phyloP scores from a whole-genome alignment of 768 basidiomycete species.

The Rhodotorula graminis region DNA sequence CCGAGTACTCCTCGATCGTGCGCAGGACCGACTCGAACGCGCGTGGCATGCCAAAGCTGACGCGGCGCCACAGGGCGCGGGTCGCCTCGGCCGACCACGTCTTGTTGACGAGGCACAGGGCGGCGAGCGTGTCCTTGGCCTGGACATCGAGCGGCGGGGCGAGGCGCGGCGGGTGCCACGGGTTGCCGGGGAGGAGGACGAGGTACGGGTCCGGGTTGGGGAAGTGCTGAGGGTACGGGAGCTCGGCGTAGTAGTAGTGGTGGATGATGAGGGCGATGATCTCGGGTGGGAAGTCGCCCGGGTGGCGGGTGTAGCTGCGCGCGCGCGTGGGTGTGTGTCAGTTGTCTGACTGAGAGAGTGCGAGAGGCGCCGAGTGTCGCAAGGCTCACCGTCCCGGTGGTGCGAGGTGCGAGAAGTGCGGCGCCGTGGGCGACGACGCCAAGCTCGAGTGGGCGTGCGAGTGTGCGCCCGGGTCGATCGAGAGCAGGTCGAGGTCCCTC shows the following conservation, averaged over 20 bases:
- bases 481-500: constrained; percentile 7
- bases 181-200: constrained; percentile 21
- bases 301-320: constrained; percentile 12
- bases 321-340: too few species aligned
- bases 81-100: constrained; percentile 30
- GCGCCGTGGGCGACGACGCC: neutral
- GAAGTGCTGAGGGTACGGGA: constrained; percentile 15
- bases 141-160: constrained; percentile 16
- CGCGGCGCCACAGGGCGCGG: constrained; percentile 30
- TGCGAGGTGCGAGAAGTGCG: neutral
- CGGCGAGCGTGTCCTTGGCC: constrained; percentile 22
- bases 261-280: constrained; percentile 36
- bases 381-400: neutral
- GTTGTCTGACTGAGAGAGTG: too few species aligned
- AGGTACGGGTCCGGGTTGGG: constrained; percentile 35
- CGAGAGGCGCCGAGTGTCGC: too few species aligned
- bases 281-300: constrained; percentile 36
- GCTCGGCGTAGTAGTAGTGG: constrained; percentile 29
- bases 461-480: constrained; percentile 4
- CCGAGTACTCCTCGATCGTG: constrained; percentile 31
- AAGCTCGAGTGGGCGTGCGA: neutral
- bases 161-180: constrained; percentile 5
- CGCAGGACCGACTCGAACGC: constrained; percentile 37
- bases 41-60: constrained; percentile 33
- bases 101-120: constrained; percentile 27